A percentile compares a stretch with the other conserved stretches of the same genome.
Evolutionary conservation across 192 early-diverging fungal genomes (phyloP).

Genomic region (Backusella liffmaniae): DNA sequence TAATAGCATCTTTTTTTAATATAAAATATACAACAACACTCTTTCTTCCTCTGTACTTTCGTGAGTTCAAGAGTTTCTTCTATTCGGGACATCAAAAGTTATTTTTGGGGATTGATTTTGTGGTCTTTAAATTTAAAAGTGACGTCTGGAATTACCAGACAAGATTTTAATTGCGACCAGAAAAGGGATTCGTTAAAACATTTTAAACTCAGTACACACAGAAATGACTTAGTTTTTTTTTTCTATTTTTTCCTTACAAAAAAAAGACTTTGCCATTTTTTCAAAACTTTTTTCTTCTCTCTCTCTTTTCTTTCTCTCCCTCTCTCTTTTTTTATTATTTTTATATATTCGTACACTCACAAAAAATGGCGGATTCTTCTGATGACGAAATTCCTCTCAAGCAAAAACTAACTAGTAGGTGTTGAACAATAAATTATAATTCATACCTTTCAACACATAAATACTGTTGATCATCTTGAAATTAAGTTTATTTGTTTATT

Average conservation of each 20-base stretch:
- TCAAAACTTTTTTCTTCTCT: not conserved
- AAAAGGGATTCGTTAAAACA: not conserved
- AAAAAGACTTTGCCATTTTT: not conserved
- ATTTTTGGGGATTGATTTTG: not conserved
- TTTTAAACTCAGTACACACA: not conserved
- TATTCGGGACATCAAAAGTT: not conserved
- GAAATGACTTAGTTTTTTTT: slow-evolving; percentile 10
- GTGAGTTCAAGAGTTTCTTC: not conserved
- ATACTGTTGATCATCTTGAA: not conserved
- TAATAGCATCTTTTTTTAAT: not conserved
- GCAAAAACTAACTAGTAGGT: not conserved
- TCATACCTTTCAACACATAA: not conserved
- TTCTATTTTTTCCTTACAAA: slow-evolving; percentile 1
- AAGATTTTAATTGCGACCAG: not conserved
- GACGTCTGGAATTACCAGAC: not conserved
- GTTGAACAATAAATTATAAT: not conserved
- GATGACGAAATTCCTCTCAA: not conserved
- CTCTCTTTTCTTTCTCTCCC: not conserved
- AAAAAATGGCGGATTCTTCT: not conserved
- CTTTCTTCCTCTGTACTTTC: not conserved
- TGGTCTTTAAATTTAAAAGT: not conserved
- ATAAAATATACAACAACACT: not conserved
- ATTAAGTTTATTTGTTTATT: slow-evolving; percentile 5
- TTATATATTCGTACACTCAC: not conserved
- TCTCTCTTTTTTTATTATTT: not conserved